A percentile compares a stretch with the other conserved stretches of the same genome.
Evolutionary conservation across 768 basidiomycete species (phyloP).

Genomic region (Mycena latifolia): DNA sequence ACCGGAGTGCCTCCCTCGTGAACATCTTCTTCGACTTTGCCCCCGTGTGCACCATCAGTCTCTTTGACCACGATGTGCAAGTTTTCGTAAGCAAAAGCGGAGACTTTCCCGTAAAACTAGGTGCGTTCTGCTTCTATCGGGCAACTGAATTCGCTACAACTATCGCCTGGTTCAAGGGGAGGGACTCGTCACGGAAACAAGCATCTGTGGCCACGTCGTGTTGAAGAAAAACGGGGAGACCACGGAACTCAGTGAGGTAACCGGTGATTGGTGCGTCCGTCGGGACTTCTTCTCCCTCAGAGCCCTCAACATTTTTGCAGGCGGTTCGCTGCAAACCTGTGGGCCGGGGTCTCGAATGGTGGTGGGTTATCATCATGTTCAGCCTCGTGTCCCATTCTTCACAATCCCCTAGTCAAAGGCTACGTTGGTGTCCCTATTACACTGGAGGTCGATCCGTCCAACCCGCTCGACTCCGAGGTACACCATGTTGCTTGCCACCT

Average conservation of each 20-base stretch:
- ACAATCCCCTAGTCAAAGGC: constrained; percentile 9
- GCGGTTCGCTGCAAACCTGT: constrained; percentile 27
- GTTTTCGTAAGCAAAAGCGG: constrained; percentile 25
- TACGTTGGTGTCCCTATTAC: constrained; percentile 26
- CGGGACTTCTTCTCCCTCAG: background rate
- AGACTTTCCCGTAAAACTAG: constrained; percentile 10
- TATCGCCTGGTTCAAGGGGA: constrained; percentile 7
- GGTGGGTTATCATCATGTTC: constrained; percentile 6
- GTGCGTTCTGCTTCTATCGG: too few species aligned
- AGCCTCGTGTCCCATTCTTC: background rate
- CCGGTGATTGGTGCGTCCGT: constrained; percentile 20
- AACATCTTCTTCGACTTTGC: constrained; percentile 21
- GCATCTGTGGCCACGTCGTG: constrained; percentile 26
- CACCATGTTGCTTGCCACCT: too few species aligned
- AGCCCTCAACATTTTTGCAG: background rate
- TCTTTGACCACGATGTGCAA: constrained; percentile 31
- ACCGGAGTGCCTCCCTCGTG: constrained; percentile 22
- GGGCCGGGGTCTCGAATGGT: constrained; percentile 3
- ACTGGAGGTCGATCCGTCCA: constrained; percentile 17
- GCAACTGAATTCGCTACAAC: background rate
- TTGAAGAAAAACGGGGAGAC: constrained; percentile 23
- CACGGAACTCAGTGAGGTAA: constrained; percentile 14
- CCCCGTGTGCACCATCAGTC: constrained; percentile 22
- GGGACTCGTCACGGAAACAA: constrained; percentile 17
- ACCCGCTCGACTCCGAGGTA: constrained; percentile 14